Evolutionary conservation across 805 yeast species (phyloP), one percentile per base, ranked within the genome.

Genomic region (Yamadazyma takamatsuzukensis): DNA sequence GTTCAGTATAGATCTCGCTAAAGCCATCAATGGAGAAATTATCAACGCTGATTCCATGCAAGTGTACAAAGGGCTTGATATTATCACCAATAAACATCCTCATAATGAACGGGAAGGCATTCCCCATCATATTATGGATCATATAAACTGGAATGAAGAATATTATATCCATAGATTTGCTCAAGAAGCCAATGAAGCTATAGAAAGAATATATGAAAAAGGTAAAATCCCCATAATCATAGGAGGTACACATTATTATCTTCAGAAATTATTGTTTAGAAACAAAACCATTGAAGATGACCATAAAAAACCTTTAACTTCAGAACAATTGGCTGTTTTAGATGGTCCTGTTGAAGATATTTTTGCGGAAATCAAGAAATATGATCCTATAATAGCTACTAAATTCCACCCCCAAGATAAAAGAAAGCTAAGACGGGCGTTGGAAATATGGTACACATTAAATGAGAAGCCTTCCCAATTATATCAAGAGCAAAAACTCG

Each of bases 41-140:
- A 83, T 93, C 42, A 93, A 93, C 57, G 96, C 95, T 0, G 98
- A 93, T 54, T 87, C 97, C 1, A 89, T 93, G 97, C 98, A 93
- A 58, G 83, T 93, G 68, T 93, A 93, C 56, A 60, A 66, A 24
- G 80, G 76, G 0, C 60, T 78, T 1, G 86, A 83, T 10, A 75
- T 76, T 8, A 86, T 93, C 39, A 85, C 98, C 11, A 93, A 93
- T 50, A 93, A 93, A 49, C 97, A 93, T 48, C 97, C 98, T 0
- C 39, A 82, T 1, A 64, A 61, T 0, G 96, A 90, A 44, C 65
- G 96, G 22, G 64, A 70, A 5, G 90, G 87, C 0, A 51, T 93
- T 0, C 72, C 77, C 0, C 98, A 93, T 51, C 96, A 89, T 63
- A 79, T 93, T 1, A 79, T 93, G 76, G 79, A 93, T 45, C 94